Evolutionary conservation across 495 filamentous ascomycete species (phyloP), one percentile per base, ranked within the genome.

Genomic region (Aspergillus egyptiacus): DNA sequence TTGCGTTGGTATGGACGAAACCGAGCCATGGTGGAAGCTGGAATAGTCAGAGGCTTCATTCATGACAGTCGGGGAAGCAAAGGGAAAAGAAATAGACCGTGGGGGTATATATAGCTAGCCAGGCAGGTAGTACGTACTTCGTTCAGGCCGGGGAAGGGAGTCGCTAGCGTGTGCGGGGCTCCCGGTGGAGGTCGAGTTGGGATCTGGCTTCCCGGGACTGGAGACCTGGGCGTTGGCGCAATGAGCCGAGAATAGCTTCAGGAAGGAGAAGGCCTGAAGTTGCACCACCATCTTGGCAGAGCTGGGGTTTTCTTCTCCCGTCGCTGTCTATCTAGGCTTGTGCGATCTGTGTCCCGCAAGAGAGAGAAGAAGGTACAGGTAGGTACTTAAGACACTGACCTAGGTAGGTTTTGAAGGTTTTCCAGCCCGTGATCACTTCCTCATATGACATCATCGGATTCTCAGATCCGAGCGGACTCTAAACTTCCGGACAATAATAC

Each of bases 11-110:
- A 52, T 4, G 58, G 57, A 8, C 49, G 62, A 18, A 54, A 47
- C 38, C 58, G 53, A 23, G 66, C 51, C 65, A 72, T 70, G 31
- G 22, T 55, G 58, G 38, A 18, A 44, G 34, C 20, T 25, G 41
- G 14, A 24, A 27, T 24, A 8, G 37, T 46, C 19, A 46, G n/a
- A 5, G n/a, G 14, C 13, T 14, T 32, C 5, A n/a, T n/a, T 34
- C 32, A 34, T 24, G 36, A 2, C 25, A 22, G 36, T 11, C 10
- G 34, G 11, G 48, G 35, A 41, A 44, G 13, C 3, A 23, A 31
- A 20, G 3, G 11, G 27, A 5, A 35, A 37, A 22, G 18, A 13
- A 27, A 18, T 13, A 20, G 40, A 20, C 20, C 22, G 31, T 25
- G 27, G 46, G 46, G 27, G 36, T 34, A 19, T 32, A 48, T 38